A percentile compares a stretch with the other conserved stretches of the same genome.
Evolutionary conservation across 345 rosid species (phyloP).

Genomic region (Eucalyptus sp.): DNA sequence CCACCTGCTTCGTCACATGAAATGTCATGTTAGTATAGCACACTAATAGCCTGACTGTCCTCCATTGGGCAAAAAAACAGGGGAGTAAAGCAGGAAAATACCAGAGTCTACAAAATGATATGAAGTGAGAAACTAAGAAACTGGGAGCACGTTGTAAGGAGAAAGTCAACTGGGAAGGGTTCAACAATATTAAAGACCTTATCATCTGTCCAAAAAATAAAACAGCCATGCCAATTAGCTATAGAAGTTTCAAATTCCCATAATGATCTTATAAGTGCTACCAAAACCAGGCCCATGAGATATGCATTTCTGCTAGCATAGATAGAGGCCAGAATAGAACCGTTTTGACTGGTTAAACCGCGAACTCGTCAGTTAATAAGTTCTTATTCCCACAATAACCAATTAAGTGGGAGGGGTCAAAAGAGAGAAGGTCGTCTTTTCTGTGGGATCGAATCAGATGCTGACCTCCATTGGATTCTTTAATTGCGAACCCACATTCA

Average conservation of each 20-base stretch:
- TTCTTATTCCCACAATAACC: neutral
- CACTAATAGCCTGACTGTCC: neutral
- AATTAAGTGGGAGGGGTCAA: neutral
- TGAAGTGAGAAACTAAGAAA: neutral
- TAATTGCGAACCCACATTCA: slow-evolving; percentile 38
- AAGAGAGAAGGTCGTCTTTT: neutral
- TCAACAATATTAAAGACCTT: neutral
- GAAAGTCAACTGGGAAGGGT: neutral
- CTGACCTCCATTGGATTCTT: slow-evolving; percentile 65
- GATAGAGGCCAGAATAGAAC: neutral
- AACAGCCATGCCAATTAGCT: neutral
- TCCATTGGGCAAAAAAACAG: neutral
- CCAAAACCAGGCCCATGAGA: neutral
- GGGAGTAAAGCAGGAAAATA: neutral
- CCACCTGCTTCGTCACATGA: slow-evolving; percentile 30
- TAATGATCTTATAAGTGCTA: neutral
- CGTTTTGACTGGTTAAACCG: neutral
- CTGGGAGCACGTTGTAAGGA: neutral
- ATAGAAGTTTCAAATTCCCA: neutral
- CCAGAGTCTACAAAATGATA: neutral
- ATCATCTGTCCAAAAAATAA: neutral
- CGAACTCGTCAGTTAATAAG: neutral
- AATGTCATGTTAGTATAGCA: neutral
- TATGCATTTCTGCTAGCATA: neutral
- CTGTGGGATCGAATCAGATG: neutral